Conservation (phyloP, 176 grass and related monocot species). For the Tuctoria greenei region DNA sequence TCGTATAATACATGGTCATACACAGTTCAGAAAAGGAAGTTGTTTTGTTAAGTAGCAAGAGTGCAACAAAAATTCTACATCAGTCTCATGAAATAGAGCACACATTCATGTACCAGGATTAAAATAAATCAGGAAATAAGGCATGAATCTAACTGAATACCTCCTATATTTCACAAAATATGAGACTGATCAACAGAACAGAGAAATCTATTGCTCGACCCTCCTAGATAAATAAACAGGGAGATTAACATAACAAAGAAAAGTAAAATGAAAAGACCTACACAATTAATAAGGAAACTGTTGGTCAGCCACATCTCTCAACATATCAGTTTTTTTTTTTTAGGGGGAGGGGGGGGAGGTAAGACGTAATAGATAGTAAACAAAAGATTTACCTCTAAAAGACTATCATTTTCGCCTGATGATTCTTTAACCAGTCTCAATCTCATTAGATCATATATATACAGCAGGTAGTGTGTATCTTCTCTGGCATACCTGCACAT, state of each 20-base stretch:
- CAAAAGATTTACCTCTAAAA: constrained; percentile 69
- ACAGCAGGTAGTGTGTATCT: constrained; percentile 96
- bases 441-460: constrained; percentile 93
- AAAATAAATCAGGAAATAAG: constrained; percentile 1
- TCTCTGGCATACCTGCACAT: constrained; percentile 87
- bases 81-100: not conserved
- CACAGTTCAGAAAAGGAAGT: not conserved
- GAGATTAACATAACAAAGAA: not conserved
- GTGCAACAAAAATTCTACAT: constrained; percentile 14
- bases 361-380: not conserved
- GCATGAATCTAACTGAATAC: not conserved
- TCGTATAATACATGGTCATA: not conserved
- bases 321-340: constrained; percentile 16
- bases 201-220: not conserved
- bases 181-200: not conserved
- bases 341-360: too few relatives aligned
- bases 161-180: constrained; percentile 8
- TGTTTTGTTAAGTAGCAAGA: constrained; percentile 13
- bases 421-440: constrained; percentile 58
- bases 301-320: not conserved
- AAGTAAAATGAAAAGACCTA: not conserved
- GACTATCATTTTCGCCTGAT: constrained; percentile 57
- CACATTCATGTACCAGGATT: not conserved
- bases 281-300: not conserved
- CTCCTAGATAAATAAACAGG: constrained; percentile 13